Conservation (phyloP, 176 grass and related monocot species). For the Aegilops longissima region DNA sequence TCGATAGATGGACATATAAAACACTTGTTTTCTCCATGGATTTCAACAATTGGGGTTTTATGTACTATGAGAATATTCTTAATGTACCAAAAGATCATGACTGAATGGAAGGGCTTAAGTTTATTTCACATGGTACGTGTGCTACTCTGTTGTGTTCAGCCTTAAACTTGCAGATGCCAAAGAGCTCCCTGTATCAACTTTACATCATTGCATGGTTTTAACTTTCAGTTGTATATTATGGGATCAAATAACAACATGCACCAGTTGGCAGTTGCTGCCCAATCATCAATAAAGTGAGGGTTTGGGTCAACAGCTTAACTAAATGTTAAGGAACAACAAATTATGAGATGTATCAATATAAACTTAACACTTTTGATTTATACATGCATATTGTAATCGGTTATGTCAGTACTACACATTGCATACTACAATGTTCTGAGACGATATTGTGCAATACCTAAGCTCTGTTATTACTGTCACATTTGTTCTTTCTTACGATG, state of each 20-base stretch:
- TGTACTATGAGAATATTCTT: not conserved
- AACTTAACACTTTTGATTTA: not conserved
- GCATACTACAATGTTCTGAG: not conserved
- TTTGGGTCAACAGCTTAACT: not conserved
- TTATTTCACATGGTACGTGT: not conserved
- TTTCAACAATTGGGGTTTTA: not conserved
- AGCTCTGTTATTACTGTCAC: not conserved
- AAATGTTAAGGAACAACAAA: not conserved
- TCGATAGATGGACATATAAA: not conserved
- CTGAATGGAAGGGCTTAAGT: not conserved
- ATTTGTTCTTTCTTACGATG: not conserved
- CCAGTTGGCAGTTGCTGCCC: not conserved
- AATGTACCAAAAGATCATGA: not conserved
- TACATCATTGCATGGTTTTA: not conserved
- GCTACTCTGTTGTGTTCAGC: not conserved
- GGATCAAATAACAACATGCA: conserved; percentile 6
- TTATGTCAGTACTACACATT: not conserved
- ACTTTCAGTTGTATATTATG: not conserved
- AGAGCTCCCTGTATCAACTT: not conserved
- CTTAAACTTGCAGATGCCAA: not conserved
- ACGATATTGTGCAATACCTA: not conserved
- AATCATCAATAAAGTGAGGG: not conserved
- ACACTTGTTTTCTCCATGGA: not conserved
- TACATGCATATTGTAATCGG: not conserved
- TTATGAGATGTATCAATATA: not conserved